Evolutionary conservation across 2,329 filamentous ascomycete genomes (phyloP).

Genomic region (Penicillium hesseltinei): DNA sequence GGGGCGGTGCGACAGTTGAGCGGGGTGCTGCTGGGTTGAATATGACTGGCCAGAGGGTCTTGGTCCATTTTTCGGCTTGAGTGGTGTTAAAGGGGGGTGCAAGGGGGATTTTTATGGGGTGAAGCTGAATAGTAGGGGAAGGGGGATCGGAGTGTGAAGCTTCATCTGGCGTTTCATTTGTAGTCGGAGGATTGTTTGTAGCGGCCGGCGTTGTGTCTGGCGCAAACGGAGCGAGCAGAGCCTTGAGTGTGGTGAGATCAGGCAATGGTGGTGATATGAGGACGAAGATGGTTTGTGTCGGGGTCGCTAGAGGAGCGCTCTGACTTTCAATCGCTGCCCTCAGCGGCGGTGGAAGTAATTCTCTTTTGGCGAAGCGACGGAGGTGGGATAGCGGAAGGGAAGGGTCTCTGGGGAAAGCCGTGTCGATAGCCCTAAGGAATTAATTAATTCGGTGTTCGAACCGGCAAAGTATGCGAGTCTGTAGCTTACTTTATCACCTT

Average conservation of each 20-base stretch:
- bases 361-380: constrained; percentile 42
- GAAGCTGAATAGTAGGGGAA: constrained; percentile 25
- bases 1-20: constrained; percentile 44
- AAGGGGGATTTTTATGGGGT: constrained; percentile 40
- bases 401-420: constrained; percentile 36
- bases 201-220: constrained; percentile 15
- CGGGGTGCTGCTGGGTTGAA: constrained; percentile 47
- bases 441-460: neutral
- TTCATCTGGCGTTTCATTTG: constrained; percentile 1
- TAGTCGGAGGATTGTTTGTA: neutral
- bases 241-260: constrained; percentile 32
- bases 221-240: constrained; percentile 40
- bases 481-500: constrained; percentile 43
- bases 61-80: constrained; percentile 46
- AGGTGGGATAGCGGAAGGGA: constrained; percentile 37
- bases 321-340: constrained; percentile 21
- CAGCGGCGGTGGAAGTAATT: constrained; percentile 34
- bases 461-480: neutral
- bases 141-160: constrained; percentile 4
- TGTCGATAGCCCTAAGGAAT: constrained; percentile 37
- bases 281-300: constrained; percentile 39
- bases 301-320: constrained; percentile 7
- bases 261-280: constrained; percentile 44
- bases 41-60: constrained; percentile 43
- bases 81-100: constrained; percentile 39